Conservation (phyloP, 2,329 filamentous ascomycete genomes). For the Cryoendolithus antarcticus region DNA sequence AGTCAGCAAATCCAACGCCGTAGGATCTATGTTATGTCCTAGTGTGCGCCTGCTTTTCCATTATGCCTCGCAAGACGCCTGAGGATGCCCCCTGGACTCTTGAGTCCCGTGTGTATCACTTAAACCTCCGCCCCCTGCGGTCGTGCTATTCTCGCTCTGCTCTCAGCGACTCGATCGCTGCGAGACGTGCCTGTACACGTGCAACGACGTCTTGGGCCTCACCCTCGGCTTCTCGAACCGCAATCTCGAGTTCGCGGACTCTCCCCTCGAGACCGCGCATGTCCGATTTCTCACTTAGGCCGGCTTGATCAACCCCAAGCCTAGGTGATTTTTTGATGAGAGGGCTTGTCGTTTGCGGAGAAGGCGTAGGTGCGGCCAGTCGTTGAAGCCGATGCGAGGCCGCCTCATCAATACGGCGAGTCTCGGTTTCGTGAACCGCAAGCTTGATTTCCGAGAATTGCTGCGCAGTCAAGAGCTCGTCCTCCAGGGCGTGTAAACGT, state of each 20-base stretch:
- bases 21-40: too few species aligned
- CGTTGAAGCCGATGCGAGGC: slow-evolving; percentile 67
- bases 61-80: too few species aligned
- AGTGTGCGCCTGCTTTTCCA: too few species aligned
- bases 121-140: too few species aligned
- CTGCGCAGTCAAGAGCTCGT: slow-evolving; percentile 71
- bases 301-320: too few species aligned
- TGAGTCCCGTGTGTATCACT: too few species aligned
- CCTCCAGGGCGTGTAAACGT: slow-evolving; percentile 69
- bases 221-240: slow-evolving; percentile 59
- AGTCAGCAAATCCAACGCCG: too few species aligned
- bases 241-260: slow-evolving; percentile 74
- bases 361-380: slow-evolving; percentile 25
- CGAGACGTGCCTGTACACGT: slow-evolving; percentile 49
- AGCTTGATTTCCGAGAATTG: slow-evolving; percentile 77
- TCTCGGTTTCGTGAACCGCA: slow-evolving; percentile 73
- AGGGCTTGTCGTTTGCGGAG: too few species aligned
- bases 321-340: too few species aligned
- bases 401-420: slow-evolving; percentile 61
- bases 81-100: too few species aligned
- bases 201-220: slow-evolving; percentile 78
- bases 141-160: too few species aligned
- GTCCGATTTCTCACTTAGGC: slow-evolving; percentile 48
- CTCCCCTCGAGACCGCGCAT: slow-evolving; percentile 64
- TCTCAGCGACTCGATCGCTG: too few species aligned